These are phyloP conservation scores for Atalantia buxifolia DNA, from an alignment of 345 rosid genomes.

Conservation along the genomic window DNA sequence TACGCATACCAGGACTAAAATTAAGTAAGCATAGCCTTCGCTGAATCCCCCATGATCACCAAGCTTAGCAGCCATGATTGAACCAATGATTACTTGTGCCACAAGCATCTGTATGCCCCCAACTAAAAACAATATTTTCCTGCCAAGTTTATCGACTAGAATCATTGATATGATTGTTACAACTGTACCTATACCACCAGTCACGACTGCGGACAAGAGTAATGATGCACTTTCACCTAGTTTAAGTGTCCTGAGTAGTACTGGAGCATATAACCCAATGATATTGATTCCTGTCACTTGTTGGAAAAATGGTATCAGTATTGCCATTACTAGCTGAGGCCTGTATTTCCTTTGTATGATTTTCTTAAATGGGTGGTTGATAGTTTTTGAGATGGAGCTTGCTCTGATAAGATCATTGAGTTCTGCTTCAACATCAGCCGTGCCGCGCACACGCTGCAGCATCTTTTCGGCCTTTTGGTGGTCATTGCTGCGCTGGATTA, in stretches of 20 bases:
- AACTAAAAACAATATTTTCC: slow-evolving; percentile 39
- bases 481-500: slow-evolving; percentile 41
- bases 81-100: neutral
- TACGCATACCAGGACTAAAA: slow-evolving; percentile 22
- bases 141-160: slow-evolving; percentile 54
- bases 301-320: slow-evolving; percentile 65
- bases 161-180: slow-evolving; percentile 52
- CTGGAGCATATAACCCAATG: slow-evolving; percentile 64
- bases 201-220: slow-evolving; percentile 47
- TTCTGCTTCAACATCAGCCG: slow-evolving; percentile 18
- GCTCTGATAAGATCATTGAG: too few relatives aligned
- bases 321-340: slow-evolving; percentile 73
- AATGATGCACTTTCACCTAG: slow-evolving; percentile 50
- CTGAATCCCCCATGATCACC: neutral
- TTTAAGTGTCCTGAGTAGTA: slow-evolving; percentile 63
- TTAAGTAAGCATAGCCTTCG: neutral
- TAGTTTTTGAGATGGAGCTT: slow-evolving; percentile 26
- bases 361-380: slow-evolving; percentile 37
- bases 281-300: slow-evolving; percentile 76
- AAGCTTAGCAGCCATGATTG: neutral
- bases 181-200: slow-evolving; percentile 40
- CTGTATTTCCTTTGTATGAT: slow-evolving; percentile 43
- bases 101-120: slow-evolving; percentile 32
- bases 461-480: slow-evolving; percentile 38
- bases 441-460: slow-evolving; percentile 60